Evolutionary conservation across 441 rosid species (phyloP).

Genomic region (Populus hybrid): DNA sequence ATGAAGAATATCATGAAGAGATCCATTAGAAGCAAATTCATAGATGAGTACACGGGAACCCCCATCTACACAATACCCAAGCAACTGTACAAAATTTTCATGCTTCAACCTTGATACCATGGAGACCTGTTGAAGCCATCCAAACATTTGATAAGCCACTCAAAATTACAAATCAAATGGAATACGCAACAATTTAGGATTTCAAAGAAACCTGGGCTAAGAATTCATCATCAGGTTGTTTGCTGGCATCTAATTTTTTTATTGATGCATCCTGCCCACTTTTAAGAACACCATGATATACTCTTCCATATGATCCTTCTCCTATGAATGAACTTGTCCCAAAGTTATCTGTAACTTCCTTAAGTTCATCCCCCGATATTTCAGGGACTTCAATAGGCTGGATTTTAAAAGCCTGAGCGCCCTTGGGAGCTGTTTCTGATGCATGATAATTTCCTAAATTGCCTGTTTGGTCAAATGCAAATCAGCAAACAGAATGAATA

Average conservation of each 20-base stretch:
- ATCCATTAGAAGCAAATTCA: constrained; percentile 96
- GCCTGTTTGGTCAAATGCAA: constrained; percentile 39
- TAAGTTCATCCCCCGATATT: constrained; percentile 60
- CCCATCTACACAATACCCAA: constrained; percentile 90
- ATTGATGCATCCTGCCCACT: constrained; percentile 69
- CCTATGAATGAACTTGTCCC: constrained; percentile 79
- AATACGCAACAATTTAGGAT: not conserved
- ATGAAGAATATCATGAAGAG: constrained; percentile 90
- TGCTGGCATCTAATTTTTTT: constrained; percentile 80
- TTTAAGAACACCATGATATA: constrained; percentile 64
- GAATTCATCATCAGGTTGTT: constrained; percentile 73
- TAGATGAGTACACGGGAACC: constrained; percentile 77
- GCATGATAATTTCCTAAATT: constrained; percentile 51
- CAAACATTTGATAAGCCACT: constrained; percentile 10
- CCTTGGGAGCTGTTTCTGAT: constrained; percentile 62
- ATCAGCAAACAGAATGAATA: constrained; percentile 7
- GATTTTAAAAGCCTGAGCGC: constrained; percentile 61
- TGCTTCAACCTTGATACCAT: constrained; percentile 79
- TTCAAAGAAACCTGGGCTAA: constrained; percentile 22
- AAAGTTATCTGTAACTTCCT: constrained; percentile 75
- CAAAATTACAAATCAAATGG: not conserved
- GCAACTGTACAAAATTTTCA: constrained; percentile 81
- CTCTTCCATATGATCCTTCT: constrained; percentile 97
- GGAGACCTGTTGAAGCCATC: constrained; percentile 47
- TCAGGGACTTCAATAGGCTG: constrained; percentile 90